These are phyloP conservation scores for Melastoma malabathricum DNA, from an alignment of 345 rosid species.

Conservation along the genomic window DNA sequence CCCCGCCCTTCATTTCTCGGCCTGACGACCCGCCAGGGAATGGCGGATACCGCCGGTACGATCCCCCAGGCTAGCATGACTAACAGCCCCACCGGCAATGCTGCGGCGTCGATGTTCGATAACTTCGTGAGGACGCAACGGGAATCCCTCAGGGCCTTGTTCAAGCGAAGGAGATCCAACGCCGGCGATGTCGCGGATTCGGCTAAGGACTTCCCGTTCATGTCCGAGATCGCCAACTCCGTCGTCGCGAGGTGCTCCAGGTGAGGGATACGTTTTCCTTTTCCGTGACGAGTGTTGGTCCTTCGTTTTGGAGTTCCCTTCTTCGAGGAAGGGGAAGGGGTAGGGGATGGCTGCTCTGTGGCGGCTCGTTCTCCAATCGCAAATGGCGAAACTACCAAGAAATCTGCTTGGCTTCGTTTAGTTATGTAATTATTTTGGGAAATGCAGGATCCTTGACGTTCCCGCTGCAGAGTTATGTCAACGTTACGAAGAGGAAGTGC, in stretches of 20 bases:
- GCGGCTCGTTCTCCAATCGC: no score
- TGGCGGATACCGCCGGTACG: no score
- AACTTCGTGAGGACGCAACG: conserved; percentile 47
- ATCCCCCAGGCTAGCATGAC: no score
- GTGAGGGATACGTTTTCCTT: conserved; percentile 18
- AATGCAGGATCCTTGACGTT: conserved; percentile 44
- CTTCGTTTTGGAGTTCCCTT: background rate
- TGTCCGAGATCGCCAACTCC: conserved; percentile 71
- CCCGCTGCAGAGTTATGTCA: conserved; percentile 60
- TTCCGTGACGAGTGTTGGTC: background rate
- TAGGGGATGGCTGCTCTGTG: no score
- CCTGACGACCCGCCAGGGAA: no score
- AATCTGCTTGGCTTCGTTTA: background rate
- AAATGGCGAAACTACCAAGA: no score
- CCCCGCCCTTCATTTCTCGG: no score
- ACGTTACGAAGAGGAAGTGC: conserved; percentile 59
- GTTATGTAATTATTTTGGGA: background rate
- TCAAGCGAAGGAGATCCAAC: conserved; percentile 36
- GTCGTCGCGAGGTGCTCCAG: conserved; percentile 81
- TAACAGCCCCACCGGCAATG: conserved; percentile 12
- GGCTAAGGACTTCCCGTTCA: conserved; percentile 61
- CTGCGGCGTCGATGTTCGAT: conserved; percentile 26
- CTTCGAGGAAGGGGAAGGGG: no score
- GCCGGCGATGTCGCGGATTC: conserved; percentile 27
- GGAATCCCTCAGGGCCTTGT: conserved; percentile 48